Evolutionary conservation across 2,329 filamentous ascomycete species (phyloP), one percentile per base, ranked within the genome.

Genomic region (Ophiocordyceps polyrhachis-furcata): DNA sequence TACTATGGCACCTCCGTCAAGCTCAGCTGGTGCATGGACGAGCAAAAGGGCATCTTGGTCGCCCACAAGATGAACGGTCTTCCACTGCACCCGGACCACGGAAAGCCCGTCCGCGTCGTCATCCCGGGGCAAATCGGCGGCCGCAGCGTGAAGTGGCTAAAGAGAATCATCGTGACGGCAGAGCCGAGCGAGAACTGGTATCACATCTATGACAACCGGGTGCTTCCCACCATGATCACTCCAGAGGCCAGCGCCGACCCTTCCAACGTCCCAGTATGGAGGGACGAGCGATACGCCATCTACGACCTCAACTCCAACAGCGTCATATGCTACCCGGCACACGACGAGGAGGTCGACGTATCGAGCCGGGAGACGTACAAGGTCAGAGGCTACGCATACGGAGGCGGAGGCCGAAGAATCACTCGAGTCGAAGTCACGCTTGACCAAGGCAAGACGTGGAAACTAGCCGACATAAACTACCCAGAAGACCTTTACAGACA

Each of bases 11-110:
- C 87, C 0, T 89, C 82, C 0, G 71, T 93, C 44, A 93, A 89
- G 59, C 67, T 94, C 43, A 87, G 84, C 54, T 93, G 86, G 84
- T 86, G 76, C 12, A 76, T 88, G 74, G 85, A 94, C 57, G 73
- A 76, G 0, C 85, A 89, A 51, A 73, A 76, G 44, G 86, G 86
- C 7, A 82, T 95, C 55, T 81, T 94, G 77, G 68, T 95, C 13
- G 83, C 87, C 3, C 81, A 93, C 59, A 81, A 76, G 56, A 93
- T 94, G 86, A 95, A 95, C 50, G 88, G 87, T 41, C 83, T 88
- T 55, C 64, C 70, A 47, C 70, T 95, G 5, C 70, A 74, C 42
- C 85, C 86, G 0, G 88, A 94, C 56, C 88, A 95, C 53, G 88
- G 88, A 17, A 83, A 83, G 51, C 88, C 88, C 1, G 62, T 95